A percentile compares a stretch with the other conserved stretches of the same genome.
Conservation (phyloP, 106 monocot genomes). For the Amphibolis antarctica region DNA sequence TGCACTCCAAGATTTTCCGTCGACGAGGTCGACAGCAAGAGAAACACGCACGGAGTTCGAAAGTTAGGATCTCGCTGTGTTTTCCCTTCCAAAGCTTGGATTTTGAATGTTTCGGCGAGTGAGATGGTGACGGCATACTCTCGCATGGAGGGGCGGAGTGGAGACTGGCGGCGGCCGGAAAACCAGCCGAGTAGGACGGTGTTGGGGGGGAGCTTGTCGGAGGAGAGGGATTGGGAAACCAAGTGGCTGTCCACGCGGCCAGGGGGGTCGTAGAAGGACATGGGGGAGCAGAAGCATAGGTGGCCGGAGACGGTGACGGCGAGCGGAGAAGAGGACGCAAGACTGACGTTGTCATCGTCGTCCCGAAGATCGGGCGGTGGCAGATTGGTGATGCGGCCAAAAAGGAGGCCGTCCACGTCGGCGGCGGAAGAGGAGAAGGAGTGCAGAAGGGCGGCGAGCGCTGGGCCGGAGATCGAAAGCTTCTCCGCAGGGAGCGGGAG, state of each 20-base stretch:
- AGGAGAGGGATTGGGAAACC: slow-evolving; percentile 2
- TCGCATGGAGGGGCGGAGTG: slow-evolving; percentile 26
- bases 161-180: slow-evolving; percentile 16
- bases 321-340: background rate
- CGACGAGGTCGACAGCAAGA: slow-evolving; percentile 16
- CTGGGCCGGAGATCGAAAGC: slow-evolving; percentile 53
- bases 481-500: slow-evolving; percentile 10
- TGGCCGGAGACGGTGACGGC: slow-evolving; percentile 8
- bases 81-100: background rate
- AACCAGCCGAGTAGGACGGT: slow-evolving; percentile 19
- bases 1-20: slow-evolving; percentile 10
- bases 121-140: slow-evolving; percentile 16
- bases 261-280: slow-evolving; percentile 16
- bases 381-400: slow-evolving; percentile 38
- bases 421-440: slow-evolving; percentile 41
- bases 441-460: slow-evolving; percentile 60
- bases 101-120: slow-evolving; percentile 7
- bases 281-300: slow-evolving; percentile 17
- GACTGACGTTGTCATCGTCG: slow-evolving; percentile 15
- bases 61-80: background rate
- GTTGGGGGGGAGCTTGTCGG: background rate
- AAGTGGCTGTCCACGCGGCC: slow-evolving; percentile 8
- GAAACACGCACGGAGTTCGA: slow-evolving; percentile 2
- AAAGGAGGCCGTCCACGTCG: slow-evolving; percentile 60
- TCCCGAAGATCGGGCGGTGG: slow-evolving; percentile 35